Evolutionary conservation across 208 protist species (phyloP).

Genomic region (Acanthamoeba castellanii): DNA sequence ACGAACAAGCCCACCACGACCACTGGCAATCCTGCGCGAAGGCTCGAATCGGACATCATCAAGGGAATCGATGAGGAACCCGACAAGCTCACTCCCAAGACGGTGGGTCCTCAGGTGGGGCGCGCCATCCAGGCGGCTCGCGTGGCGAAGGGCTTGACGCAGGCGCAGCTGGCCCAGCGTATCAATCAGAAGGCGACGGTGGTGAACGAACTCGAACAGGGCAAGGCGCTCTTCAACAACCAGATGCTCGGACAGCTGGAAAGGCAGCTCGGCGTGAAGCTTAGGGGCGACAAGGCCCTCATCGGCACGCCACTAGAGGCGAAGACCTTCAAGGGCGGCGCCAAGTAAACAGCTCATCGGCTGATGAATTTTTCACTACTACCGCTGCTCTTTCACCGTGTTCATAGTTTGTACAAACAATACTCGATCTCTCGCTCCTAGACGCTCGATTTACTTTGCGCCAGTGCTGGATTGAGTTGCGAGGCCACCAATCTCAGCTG

Average conservation of each 20-base stretch:
- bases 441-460: not conserved
- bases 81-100: conserved; percentile 68
- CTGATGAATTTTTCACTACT: not conserved
- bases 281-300: conserved; percentile 43
- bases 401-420: conserved; percentile 15
- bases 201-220: conserved; percentile 66
- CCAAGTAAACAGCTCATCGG: conserved; percentile 14
- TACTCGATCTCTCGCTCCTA: not conserved
- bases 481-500: no score
- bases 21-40: not conserved
- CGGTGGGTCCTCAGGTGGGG: not conserved
- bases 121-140: conserved; percentile 40
- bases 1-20: conserved; percentile 52
- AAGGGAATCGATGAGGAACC: conserved; percentile 54
- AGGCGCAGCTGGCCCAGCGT: conserved; percentile 50
- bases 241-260: conserved; percentile 8
- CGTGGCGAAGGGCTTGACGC: conserved; percentile 25
- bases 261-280: conserved; percentile 51
- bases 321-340: not conserved
- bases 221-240: conserved; percentile 56
- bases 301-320: conserved; percentile 53
- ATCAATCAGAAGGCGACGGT: conserved; percentile 61
- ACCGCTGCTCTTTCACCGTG: not conserved
- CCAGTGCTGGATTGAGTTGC: not conserved
- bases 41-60: conserved; percentile 4